phyloP scores from a whole-genome alignment of 371 early-diverging fungal genomes.

The Saksenaea oblongispora region DNA sequence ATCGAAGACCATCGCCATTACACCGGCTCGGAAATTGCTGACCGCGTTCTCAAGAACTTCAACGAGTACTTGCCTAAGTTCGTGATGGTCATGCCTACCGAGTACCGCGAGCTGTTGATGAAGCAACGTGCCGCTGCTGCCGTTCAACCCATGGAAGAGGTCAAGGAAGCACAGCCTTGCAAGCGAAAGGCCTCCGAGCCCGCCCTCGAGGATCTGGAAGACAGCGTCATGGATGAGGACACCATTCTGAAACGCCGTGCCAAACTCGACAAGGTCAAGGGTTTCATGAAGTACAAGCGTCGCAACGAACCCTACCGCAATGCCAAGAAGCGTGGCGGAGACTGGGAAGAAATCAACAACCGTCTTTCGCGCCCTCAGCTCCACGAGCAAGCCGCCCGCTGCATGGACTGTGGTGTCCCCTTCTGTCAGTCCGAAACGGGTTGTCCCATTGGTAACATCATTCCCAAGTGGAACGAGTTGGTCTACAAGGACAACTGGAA shows the following conservation, averaged over 20 bases:
- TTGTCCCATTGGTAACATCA: constrained; percentile 96
- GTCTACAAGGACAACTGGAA: constrained; percentile 94
- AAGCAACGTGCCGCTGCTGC: constrained; percentile 53
- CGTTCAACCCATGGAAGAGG: constrained; percentile 23
- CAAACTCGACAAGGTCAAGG: constrained; percentile 79
- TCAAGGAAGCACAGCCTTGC: constrained; percentile 9
- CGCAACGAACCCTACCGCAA: constrained; percentile 87
- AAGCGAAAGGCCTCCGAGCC: constrained; percentile 45
- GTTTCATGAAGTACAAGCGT: constrained; percentile 93
- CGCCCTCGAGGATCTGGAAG: constrained; percentile 86
- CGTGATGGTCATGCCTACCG: constrained; percentile 94
- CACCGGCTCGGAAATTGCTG: constrained; percentile 86
- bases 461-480: constrained; percentile 98
- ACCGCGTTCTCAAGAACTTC: constrained; percentile 75
- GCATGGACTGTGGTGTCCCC: constrained; percentile 98
- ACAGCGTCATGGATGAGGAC: constrained; percentile 76
- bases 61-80: constrained; percentile 73
- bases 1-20: constrained; percentile 80
- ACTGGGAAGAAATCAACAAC: constrained; percentile 93
- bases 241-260: constrained; percentile 65
- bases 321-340: constrained; percentile 75
- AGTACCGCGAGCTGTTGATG: constrained; percentile 81
- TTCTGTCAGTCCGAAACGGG: constrained; percentile 97
- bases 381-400: constrained; percentile 93
- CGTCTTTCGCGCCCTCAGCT: constrained; percentile 80